phyloP scores from a whole-genome alignment of 2,329 filamentous ascomycete genomes.

The Delphinella strobiligena region DNA sequence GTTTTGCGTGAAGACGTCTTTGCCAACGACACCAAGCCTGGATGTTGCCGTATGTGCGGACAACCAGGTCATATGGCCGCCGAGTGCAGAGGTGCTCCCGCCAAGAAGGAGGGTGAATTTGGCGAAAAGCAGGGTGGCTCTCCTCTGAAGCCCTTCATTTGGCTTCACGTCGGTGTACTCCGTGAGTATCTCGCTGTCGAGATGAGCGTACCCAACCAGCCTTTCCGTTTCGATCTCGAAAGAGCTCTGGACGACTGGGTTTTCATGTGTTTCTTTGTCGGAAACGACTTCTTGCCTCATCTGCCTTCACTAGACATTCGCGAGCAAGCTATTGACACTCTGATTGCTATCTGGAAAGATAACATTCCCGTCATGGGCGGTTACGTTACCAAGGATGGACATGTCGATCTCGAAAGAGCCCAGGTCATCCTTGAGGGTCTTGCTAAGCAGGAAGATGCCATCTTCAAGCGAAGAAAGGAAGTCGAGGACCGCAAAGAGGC shows the following conservation, averaged over 20 bases:
- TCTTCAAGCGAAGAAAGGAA: constrained; percentile 80
- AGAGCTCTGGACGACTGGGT: constrained; percentile 95
- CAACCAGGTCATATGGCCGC: constrained; percentile 84
- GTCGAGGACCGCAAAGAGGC: constrained; percentile 74
- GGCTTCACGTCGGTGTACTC: constrained; percentile 85
- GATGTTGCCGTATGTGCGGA: constrained; percentile 77
- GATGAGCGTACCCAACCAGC: constrained; percentile 68
- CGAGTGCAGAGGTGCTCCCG: constrained; percentile 68
- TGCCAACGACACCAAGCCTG: constrained; percentile 71
- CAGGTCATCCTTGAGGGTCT: constrained; percentile 81
- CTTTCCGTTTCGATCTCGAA: constrained; percentile 86
- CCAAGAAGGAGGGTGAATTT: constrained; percentile 59
- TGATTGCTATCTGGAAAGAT: constrained; percentile 95
- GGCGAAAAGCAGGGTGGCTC: constrained; percentile 66
- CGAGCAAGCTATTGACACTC: constrained; percentile 90
- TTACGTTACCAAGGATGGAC: constrained; percentile 90
- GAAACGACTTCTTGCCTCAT: constrained; percentile 96
- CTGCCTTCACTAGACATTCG: constrained; percentile 94
- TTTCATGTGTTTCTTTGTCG: constrained; percentile 98
- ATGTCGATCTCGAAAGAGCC: constrained; percentile 74
- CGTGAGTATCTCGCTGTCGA: constrained; percentile 90
- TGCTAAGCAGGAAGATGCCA: constrained; percentile 84
- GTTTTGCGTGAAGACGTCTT: constrained; percentile 96
- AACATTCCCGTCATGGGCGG: constrained; percentile 86
- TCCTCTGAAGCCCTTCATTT: constrained; percentile 85